phyloP scores from a whole-genome alignment of 2,329 filamentous ascomycete genomes.

The Neonectria neomacrospora region DNA sequence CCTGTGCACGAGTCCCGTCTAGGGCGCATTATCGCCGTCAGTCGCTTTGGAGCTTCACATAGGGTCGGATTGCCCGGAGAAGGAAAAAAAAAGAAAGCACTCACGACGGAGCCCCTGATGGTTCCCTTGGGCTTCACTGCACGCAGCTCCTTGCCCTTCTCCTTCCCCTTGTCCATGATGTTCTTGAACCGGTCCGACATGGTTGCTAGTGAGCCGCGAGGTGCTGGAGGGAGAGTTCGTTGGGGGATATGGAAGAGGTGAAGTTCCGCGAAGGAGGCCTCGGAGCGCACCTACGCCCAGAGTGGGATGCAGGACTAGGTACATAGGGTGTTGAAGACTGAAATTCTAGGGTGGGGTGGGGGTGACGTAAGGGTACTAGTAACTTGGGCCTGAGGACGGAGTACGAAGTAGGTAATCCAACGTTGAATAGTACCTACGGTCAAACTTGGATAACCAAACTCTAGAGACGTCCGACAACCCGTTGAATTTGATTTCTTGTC shows the following conservation, averaged over 20 bases:
- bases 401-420: too few relatives aligned
- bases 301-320: background rate
- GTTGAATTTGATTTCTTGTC: too few relatives aligned
- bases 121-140: constrained; percentile 57
- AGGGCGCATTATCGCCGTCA: background rate
- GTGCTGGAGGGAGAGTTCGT: background rate
- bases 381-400: background rate
- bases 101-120: constrained; percentile 58
- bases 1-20: constrained; percentile 61
- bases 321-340: background rate
- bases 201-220: background rate
- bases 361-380: constrained; percentile 6
- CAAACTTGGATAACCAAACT: background rate
- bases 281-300: background rate
- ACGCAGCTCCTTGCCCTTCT: constrained; percentile 46
- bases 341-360: background rate
- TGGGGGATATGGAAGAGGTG: background rate
- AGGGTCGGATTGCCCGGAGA: background rate
- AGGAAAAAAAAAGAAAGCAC: constrained; percentile 39
- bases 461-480: too few relatives aligned
- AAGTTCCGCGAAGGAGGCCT: constrained; percentile 16
- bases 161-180: constrained; percentile 44
- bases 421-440: too few relatives aligned
- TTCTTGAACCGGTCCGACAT: constrained; percentile 60
- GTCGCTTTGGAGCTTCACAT: background rate